Evolutionary conservation across 2,329 filamentous ascomycete genomes (phyloP).

Genomic region (Penicillium italicum): DNA sequence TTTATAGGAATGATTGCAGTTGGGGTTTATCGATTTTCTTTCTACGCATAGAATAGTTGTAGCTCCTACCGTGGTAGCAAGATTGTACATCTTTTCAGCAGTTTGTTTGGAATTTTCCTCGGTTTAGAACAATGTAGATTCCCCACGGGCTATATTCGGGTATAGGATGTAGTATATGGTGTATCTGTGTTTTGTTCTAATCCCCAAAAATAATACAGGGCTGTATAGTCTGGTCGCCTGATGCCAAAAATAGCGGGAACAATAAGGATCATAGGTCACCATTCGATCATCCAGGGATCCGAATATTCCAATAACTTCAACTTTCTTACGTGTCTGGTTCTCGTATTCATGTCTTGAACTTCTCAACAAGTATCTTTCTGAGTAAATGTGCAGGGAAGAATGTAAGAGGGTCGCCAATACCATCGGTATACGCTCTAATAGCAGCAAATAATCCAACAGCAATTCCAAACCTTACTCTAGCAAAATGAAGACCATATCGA

Average conservation of each 20-base stretch:
- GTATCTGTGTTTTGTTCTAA: neutral
- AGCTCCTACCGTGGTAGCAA: too few species aligned
- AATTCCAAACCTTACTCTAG: neutral
- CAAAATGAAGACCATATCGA: constrained; percentile 13
- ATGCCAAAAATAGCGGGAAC: neutral
- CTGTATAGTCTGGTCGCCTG: constrained; percentile 2
- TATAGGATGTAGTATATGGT: neutral
- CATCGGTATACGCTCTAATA: neutral
- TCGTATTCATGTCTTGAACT: neutral
- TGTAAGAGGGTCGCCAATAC: constrained; percentile 5
- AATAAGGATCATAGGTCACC: too few species aligned
- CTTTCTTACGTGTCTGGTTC: too few species aligned
- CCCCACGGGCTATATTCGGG: neutral
- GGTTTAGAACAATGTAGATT: neutral
- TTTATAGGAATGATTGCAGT: neutral
- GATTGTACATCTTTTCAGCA: neutral
- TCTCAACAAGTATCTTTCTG: neutral
- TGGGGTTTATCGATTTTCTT: neutral
- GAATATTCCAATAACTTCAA: too few species aligned
- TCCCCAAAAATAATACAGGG: neutral
- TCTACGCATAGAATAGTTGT: neutral
- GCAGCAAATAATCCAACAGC: neutral
- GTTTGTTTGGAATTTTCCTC: neutral
- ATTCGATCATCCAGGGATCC: too few species aligned
- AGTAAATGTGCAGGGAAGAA: neutral